Evolutionary conservation across 2,329 filamentous ascomycete genomes (phyloP).

Genomic region (Capronia coronata): DNA sequence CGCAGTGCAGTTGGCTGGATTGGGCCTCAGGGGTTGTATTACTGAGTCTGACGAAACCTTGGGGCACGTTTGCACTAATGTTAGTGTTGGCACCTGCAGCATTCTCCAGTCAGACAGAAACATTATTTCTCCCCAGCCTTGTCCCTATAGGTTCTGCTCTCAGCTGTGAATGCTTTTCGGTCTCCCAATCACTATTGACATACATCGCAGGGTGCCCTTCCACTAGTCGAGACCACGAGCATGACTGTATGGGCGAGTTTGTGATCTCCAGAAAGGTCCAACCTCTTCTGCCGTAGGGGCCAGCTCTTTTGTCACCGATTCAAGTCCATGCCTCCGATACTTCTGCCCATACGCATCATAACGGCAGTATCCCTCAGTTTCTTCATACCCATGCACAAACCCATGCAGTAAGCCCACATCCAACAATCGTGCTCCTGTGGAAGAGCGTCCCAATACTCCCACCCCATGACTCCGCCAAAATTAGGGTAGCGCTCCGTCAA

Average conservation of each 20-base stretch:
- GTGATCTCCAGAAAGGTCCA: too few species aligned
- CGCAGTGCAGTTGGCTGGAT: conserved; percentile 7
- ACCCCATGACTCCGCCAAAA: conserved; percentile 87
- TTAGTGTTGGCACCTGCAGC: too few species aligned
- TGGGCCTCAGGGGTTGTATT: not conserved
- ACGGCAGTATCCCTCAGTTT: conserved; percentile 34
- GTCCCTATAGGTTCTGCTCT: not conserved
- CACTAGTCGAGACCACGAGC: too few species aligned
- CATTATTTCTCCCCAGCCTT: not conserved
- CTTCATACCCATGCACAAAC: conserved; percentile 43
- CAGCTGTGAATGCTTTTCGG: too few species aligned
- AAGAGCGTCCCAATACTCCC: conserved; percentile 86
- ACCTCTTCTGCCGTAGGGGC: too few species aligned
- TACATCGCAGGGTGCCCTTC: too few species aligned
- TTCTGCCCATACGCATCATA: conserved; percentile 32
- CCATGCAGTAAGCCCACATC: conserved; percentile 71
- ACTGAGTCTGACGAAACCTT: not conserved
- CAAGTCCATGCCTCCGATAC: conserved; percentile 24
- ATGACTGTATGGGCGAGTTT: too few species aligned
- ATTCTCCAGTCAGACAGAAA: not conserved
- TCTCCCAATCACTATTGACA: too few species aligned
- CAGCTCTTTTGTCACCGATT: conserved; percentile 3
- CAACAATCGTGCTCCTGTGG: conserved; percentile 60
- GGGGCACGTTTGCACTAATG: too few species aligned
- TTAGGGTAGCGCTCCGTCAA: conserved; percentile 55